Evolutionary conservation across 164 flowering plant genomes (phyloP), one percentile per base, ranked within the genome.

Genomic region (Malania oleifera): DNA sequence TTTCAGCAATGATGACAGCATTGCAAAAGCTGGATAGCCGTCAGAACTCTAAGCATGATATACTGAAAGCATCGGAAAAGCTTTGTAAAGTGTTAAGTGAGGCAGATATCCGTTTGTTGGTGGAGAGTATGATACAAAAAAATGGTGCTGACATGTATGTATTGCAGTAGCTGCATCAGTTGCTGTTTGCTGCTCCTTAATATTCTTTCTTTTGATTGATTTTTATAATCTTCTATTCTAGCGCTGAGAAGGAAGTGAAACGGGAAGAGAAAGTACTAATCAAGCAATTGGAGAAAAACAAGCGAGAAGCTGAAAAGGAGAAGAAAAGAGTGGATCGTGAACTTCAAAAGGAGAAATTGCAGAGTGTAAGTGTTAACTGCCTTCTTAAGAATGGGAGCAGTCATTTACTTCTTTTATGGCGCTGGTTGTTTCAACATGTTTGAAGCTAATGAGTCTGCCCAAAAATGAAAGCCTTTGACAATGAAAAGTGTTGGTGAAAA

Each of bases 191-290:
- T 3, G 2, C 5, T 26, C 5, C 11, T 31, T 10, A 20, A 57
- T 18, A 26, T 18, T 27, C 43, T 57, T 45, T 7, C 9, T 57
- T n/a, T 46, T 25, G 25, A 14, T 62, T 17, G 10, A 24, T 54
- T 26, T n/a, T 28, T 38, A 24, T 49, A n/a, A 45, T 11, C 11
- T 28, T 44, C 27, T n/a, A 28, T 18, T 28, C 14, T 31, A 92
- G 97, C 75, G 82, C 73, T 74, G 85, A 79, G 53, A 90, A 88
- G 63, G 87, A 78, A 52, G 80, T 76, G 18, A 80, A 76, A 56
- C 58, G 68, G 59, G 83, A 83, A 62, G 87, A 86, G 66, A 83
- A 79, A 61, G 65, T 67, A 37, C 57, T 80, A 13, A 59, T 78
- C 45, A 88, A 77, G 74, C 83, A 88, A 54, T 28, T 84, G 67